These are phyloP conservation scores for Pseudopithomyces chartarum DNA, from an alignment of 2,329 filamentous ascomycete species.

Conservation along the genomic window DNA sequence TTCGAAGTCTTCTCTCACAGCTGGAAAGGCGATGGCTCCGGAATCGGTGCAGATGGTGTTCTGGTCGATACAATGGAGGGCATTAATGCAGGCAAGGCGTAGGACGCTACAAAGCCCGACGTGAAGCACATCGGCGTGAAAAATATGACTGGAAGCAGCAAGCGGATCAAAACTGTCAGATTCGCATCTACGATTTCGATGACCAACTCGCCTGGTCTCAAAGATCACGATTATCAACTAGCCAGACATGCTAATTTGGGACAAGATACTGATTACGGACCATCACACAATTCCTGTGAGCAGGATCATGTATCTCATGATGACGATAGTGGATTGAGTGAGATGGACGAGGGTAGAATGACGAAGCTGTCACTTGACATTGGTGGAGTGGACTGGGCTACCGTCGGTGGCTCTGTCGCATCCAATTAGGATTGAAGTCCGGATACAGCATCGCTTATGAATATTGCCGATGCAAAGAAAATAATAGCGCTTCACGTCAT, in stretches of 20 bases:
- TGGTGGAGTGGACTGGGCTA: neutral
- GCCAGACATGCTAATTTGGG: neutral
- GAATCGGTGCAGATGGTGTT: slow-evolving; percentile 35
- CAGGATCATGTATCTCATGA: neutral
- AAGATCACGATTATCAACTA: neutral
- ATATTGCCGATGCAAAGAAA: too few species aligned
- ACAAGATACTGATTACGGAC: too few species aligned
- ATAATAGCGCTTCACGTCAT: too few species aligned
- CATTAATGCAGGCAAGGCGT: neutral
- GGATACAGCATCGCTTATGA: too few species aligned
- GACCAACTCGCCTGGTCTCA: neutral
- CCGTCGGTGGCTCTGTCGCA: neutral
- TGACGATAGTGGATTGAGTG: neutral
- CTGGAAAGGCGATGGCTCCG: slow-evolving; percentile 42
- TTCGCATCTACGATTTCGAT: neutral
- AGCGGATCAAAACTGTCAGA: neutral
- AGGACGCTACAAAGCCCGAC: slow-evolving; percentile 1
- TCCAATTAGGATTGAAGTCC: neutral
- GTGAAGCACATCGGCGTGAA: neutral
- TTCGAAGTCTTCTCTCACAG: slow-evolving; percentile 62
- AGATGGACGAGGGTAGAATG: neutral
- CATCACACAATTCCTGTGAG: neutral
- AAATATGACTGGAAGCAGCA: neutral
- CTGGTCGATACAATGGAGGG: slow-evolving; percentile 11
- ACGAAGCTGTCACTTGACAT: neutral